Base-by-base conservation (phyloP, 148 eudicot genomes). In the Suaeda aralocaspica region DNA sequence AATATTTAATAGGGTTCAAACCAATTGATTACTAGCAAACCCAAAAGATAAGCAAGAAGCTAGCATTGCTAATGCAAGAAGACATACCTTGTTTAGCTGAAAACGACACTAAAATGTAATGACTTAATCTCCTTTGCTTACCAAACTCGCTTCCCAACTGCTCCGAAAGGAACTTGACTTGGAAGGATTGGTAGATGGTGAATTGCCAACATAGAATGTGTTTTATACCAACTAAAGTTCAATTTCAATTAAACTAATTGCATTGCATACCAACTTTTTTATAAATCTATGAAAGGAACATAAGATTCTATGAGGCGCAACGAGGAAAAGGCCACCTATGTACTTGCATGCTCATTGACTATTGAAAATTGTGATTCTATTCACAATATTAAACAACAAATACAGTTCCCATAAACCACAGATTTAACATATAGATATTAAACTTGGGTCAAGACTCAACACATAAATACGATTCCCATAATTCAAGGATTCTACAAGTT, bases 401-500 rank as follows among this genome's bases (percentile, higher is more conserved):
- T 49, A 49, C n/a, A 46, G 53, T 2, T 49, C 24, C 19, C 53
- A 49, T 46, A 14, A 14, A 3, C 50, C 50, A 49, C 5, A 49
- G 24, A 49, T 49, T 49, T 22, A 48, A 28, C 13, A 66, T 12
- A 25, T 46, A 56, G 26, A 66, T 58, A 64, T 57, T 64, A 66
- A 57, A 44, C 55, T 59, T 39, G 18, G 41, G 34, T 46, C 39
- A 66, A 66, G 61, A 61, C 14, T 26, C 12, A 67, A 29, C 36
- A 60, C 21, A 77, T 59, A 66, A 76, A 67, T 45, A 59, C 9
- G 61, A 42, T 46, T 71, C 63, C 34, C 67, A 67, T 70, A 52
- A 45, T 58, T 31, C 53, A 77, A 48, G 61, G 80, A 51, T 33
- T 48, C 62, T 66, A 67, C 56, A 68, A 21, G 69, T 34, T 72